Evolutionary conservation across 2,329 filamentous ascomycete species (phyloP), one percentile per base, ranked within the genome.

Genomic region (Beauveria varroae): DNA sequence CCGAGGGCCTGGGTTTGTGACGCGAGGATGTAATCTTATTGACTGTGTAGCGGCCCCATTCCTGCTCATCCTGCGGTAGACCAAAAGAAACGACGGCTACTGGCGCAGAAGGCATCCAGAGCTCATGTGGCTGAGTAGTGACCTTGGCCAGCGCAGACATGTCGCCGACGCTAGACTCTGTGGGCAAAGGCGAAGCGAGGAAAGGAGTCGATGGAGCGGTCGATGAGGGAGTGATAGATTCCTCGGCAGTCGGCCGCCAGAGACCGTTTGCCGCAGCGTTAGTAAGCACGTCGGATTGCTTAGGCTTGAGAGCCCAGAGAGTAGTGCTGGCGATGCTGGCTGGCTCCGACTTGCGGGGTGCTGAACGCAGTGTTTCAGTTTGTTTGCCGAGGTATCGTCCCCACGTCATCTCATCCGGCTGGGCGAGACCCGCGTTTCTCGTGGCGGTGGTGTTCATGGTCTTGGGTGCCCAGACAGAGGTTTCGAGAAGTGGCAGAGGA

Each of bases 371-470:
- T 3, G 57, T 37, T 20, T 57, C 24, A 50, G 53, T 28, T 18
- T 60, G 50, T 22, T 49, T 52, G 30, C 65, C 61, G 34, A 71
- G 64, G 56, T 75, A 75, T 24, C 59, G 63, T 28, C 67, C 64
- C 76, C 74, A 77, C 3, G 67, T 68, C n/a, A 65, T 63, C 43
- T 69, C 66, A 41, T 73, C 71, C 4, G 74, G 74, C 62, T 78
- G 73, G 2, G 73, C 69, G 8, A 76, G 65, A 12, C 72, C 71
- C 10, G 64, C 53, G n/a, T 18, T 40, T 44, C 49, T 52, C 18
- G 52, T n/a, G 20, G 47, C 40, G 22, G 41, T 44, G 14, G 34
- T 34, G 37, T 41, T 30, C 26, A 54, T 37, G 9, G 34, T 41
- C n/a, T 63, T 51, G 46, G 10, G 14, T 52, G 60, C 26, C 63